phyloP scores from a whole-genome alignment of 2,329 filamentous ascomycete genomes.

The Xylaria sp. region DNA sequence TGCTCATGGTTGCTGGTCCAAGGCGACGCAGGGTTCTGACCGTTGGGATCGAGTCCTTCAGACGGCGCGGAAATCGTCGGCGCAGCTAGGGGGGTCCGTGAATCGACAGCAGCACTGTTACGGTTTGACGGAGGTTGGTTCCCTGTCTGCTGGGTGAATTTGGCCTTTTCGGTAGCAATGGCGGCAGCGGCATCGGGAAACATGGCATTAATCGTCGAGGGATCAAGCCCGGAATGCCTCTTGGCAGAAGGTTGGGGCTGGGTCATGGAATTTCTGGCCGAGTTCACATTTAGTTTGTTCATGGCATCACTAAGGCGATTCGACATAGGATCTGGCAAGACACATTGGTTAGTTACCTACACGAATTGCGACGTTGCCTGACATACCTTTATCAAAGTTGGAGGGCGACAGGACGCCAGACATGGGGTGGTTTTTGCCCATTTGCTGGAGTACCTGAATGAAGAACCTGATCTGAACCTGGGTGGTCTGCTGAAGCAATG shows the following conservation, averaged over 20 bases:
- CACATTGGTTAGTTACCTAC: conserved; percentile 22
- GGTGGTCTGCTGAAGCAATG: conserved; percentile 94
- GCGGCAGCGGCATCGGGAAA: conserved; percentile 97
- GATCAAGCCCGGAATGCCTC: conserved; percentile 91
- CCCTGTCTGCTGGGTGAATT: conserved; percentile 94
- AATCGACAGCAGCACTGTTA: conserved; percentile 81
- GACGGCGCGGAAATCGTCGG: conserved; percentile 74
- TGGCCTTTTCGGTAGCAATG: conserved; percentile 98
- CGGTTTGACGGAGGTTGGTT: conserved; percentile 88
- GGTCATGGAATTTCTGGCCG: conserved; percentile 81
- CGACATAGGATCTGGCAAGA: conserved; percentile 83
- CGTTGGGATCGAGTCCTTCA: conserved; percentile 62
- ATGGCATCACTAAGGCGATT: conserved; percentile 94
- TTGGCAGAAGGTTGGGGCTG: conserved; percentile 80
- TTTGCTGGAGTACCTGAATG: conserved; percentile 97
- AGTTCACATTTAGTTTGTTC: conserved; percentile 89
- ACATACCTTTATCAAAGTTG: conserved; percentile 91
- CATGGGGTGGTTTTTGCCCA: conserved; percentile 98
- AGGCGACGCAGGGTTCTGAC: conserved; percentile 73
- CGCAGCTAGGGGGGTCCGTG: conserved; percentile 73
- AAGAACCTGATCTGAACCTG: conserved; percentile 99
- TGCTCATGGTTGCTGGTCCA: conserved; percentile 67
- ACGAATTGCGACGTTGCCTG: conserved; percentile 22
- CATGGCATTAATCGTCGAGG: conserved; percentile 96
- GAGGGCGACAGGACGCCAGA: conserved; percentile 91